A percentile compares a stretch with the other conserved stretches of the same genome.
phyloP scores from a whole-genome alignment of 2,329 filamentous ascomycete genomes.

The Sporothrix inflata region DNA sequence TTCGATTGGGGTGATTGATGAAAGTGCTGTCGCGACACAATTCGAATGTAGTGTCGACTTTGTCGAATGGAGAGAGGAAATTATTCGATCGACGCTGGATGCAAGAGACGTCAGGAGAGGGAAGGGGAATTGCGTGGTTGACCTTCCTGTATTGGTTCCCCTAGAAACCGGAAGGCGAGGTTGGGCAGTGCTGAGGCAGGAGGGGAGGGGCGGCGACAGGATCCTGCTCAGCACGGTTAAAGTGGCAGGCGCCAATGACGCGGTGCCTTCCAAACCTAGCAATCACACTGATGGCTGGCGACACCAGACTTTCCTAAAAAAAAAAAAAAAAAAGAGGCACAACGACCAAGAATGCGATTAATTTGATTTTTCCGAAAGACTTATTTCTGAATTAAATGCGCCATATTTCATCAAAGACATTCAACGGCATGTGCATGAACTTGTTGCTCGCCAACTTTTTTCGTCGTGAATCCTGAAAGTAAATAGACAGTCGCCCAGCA shows the following conservation, averaged over 20 bases:
- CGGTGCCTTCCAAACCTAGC: slow-evolving; percentile 7
- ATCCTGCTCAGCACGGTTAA: neutral
- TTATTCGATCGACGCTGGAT: neutral
- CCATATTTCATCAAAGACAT: neutral
- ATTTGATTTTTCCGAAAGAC: neutral
- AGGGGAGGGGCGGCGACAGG: neutral
- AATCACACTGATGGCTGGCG: neutral
- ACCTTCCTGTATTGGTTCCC: slow-evolving; percentile 13
- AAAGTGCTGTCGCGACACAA: neutral
- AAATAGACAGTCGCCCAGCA: slow-evolving; percentile 12
- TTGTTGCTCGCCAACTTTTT: neutral
- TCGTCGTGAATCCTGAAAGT: neutral
- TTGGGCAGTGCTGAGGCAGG: slow-evolving; percentile 22
- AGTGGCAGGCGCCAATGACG: slow-evolving; percentile 14
- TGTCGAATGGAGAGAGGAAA: slow-evolving; percentile 16
- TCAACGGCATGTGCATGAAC: neutral
- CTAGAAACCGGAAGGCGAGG: slow-evolving; percentile 23
- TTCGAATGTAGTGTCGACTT: neutral
- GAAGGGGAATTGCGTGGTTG: neutral
- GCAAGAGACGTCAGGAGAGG: neutral
- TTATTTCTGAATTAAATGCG: neutral
- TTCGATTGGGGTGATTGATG: neutral
- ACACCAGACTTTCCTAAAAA: neutral
- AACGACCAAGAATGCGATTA: too few relatives aligned
- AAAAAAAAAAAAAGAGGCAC: neutral